Percentiles rank a stretch among this genome's conserved stretches.
These are phyloP conservation scores for Ascochyta rabiei DNA, from an alignment of 2,329 filamentous ascomycete species.

Conservation along the genomic window DNA sequence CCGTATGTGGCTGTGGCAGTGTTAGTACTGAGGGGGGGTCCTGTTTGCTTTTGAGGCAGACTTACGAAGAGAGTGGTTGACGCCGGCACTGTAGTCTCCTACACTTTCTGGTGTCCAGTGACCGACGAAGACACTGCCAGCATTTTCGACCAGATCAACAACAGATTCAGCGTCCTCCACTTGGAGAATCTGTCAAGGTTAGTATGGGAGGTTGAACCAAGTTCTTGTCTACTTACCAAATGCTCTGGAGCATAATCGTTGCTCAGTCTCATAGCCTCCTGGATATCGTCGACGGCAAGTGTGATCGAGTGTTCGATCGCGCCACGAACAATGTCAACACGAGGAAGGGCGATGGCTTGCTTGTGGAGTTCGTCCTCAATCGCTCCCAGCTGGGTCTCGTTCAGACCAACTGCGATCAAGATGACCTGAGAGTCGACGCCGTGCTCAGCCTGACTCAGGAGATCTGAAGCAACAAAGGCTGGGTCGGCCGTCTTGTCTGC, in stretches of 20 bases:
- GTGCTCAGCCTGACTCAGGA: conserved; percentile 95
- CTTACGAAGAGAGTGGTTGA: conserved; percentile 93
- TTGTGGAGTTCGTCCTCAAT: conserved; percentile 91
- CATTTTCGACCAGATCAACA: conserved; percentile 84
- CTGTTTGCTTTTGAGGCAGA: not conserved
- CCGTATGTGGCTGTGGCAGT: conserved; percentile 82
- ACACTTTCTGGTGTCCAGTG: conserved; percentile 98
- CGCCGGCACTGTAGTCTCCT: conserved; percentile 95
- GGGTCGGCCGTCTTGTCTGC: conserved; percentile 88
- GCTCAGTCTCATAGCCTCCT: conserved; percentile 79
- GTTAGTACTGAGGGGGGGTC: conserved; percentile 10
- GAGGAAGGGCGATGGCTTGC: conserved; percentile 84
- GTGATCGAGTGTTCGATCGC: conserved; percentile 92
- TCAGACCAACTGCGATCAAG: conserved; percentile 81
- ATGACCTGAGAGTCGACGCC: conserved; percentile 96
- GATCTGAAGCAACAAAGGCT: conserved; percentile 92
- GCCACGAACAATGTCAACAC: conserved; percentile 90
- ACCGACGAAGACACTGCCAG: conserved; percentile 94
- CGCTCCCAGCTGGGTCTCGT: conserved; percentile 72
- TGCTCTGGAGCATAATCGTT: conserved; percentile 97
- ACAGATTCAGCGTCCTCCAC: conserved; percentile 75
- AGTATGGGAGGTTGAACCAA: not conserved
- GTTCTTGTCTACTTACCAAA: conserved; percentile 50
- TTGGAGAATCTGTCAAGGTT: conserved; percentile 70
- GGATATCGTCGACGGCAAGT: conserved; percentile 74